Conservation (phyloP, 805 yeast genomes). For the Candida tammaniensis region DNA sequence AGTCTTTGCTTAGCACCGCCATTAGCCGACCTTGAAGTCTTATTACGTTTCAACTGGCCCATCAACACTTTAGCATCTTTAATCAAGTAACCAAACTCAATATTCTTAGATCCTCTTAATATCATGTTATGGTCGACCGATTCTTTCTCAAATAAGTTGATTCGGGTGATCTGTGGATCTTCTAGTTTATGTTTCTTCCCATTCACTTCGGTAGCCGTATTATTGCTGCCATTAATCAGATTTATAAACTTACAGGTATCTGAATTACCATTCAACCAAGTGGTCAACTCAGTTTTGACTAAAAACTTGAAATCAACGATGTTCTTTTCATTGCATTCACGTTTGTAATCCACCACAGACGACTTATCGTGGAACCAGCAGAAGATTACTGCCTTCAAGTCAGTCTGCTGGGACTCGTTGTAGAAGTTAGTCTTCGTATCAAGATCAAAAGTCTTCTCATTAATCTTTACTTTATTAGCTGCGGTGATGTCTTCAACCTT, state of each 20-base stretch:
- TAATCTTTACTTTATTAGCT: constrained; percentile 35
- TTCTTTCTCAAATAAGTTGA: constrained; percentile 47
- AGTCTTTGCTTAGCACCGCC: constrained; percentile 7
- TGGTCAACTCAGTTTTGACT: constrained; percentile 79
- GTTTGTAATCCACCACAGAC: constrained; percentile 77
- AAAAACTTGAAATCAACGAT: constrained; percentile 74
- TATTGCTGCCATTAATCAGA: constrained; percentile 13
- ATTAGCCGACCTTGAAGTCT: constrained; percentile 9
- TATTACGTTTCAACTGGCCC: constrained; percentile 41
- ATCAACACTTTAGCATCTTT: constrained; percentile 64
- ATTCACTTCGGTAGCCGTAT: constrained; percentile 7
- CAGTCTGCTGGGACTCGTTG: constrained; percentile 47
- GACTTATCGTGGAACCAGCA: constrained; percentile 77
- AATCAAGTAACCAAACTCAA: constrained; percentile 65
- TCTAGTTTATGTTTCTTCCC: constrained; percentile 13
- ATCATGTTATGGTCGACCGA: constrained; percentile 58
- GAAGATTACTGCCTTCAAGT: constrained; percentile 62
- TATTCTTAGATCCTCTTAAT: constrained; percentile 62
- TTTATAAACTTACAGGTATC: constrained; percentile 50
- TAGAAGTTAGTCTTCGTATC: constrained; percentile 53
- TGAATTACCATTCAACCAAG: constrained; percentile 75
- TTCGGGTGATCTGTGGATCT: constrained; percentile 51
- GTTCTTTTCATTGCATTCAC: constrained; percentile 61
- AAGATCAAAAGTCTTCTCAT: constrained; percentile 28
- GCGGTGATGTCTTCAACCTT: constrained; percentile 13